Percentiles rank a stretch among this genome's conserved stretches.
Evolutionary conservation across 169 alveolate genomes (phyloP).

Genomic region (Plasmodium ovale): DNA sequence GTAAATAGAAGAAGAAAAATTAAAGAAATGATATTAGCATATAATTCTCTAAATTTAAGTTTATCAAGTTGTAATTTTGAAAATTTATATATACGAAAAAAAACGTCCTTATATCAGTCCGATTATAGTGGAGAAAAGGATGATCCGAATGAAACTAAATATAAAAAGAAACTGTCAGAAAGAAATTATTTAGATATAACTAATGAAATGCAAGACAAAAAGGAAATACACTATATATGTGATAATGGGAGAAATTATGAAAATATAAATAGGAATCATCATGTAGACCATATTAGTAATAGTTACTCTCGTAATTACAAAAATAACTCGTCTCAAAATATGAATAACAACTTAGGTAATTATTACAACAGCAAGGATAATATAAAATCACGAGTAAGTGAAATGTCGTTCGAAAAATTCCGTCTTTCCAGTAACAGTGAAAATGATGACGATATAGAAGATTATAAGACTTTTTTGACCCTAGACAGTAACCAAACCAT

Average conservation of each 20-base stretch:
- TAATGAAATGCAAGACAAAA: conserved; percentile 3
- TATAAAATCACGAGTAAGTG: conserved; percentile 13
- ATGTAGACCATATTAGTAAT: conserved; percentile 1
- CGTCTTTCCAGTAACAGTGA: background rate
- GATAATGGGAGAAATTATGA: background rate
- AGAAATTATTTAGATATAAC: conserved; percentile 7
- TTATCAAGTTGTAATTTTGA: conserved; percentile 45
- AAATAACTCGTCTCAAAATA: background rate
- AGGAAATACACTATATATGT: background rate
- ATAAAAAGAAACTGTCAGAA: conserved; percentile 1
- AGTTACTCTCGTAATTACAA: background rate
- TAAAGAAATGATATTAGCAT: conserved; percentile 49
- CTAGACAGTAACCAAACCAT: conserved; percentile 56
- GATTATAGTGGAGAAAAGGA: conserved; percentile 13
- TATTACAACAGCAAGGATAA: background rate
- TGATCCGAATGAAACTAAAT: background rate
- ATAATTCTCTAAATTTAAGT: conserved; percentile 67
- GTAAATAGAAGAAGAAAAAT: conserved; percentile 71
- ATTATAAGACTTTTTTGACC: conserved; percentile 62
- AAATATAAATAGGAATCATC: background rate
- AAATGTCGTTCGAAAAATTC: conserved; percentile 1
- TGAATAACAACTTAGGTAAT: conserved; percentile 3
- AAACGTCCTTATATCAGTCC: conserved; percentile 26
- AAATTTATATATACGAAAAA: conserved; percentile 23
- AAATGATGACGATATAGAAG: conserved; percentile 63